Percentiles rank a stretch among this genome's conserved stretches.
phyloP scores from a whole-genome alignment of 495 filamentous ascomycete genomes.

The Penicillium herquei region DNA sequence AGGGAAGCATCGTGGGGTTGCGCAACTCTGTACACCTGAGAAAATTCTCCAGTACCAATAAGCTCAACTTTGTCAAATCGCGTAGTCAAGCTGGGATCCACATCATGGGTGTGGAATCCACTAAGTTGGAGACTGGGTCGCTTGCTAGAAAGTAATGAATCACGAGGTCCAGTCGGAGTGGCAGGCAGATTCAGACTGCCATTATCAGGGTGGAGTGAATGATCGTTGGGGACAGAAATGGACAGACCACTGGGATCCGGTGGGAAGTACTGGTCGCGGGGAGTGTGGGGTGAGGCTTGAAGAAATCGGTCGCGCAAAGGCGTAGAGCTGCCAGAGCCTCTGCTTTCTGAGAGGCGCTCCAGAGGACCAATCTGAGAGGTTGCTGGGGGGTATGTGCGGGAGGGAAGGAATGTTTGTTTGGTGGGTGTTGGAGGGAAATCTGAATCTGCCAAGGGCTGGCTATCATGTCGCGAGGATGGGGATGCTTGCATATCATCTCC shows the following conservation, averaged over 20 bases:
- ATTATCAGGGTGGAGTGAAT: conserved; percentile 39
- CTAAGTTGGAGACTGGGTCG: conserved; percentile 54
- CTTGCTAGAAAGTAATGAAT: conserved; percentile 52
- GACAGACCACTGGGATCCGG: conserved; percentile 82
- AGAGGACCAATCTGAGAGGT: conserved; percentile 41
- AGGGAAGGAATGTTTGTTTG: conserved; percentile 60
- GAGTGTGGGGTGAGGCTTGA: conserved; percentile 71
- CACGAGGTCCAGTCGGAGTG: conserved; percentile 74
- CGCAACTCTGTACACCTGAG: conserved; percentile 80
- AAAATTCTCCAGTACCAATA: conserved; percentile 88
- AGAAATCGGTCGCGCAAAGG: conserved; percentile 42
- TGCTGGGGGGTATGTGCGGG: conserved; percentile 41
- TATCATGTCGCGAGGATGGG: conserved; percentile 55
- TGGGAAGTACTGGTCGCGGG: conserved; percentile 67
- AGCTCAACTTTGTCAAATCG: conserved; percentile 75
- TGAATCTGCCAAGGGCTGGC: conserved; percentile 61
- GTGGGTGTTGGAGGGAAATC: conserved; percentile 92
- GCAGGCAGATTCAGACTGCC: conserved; percentile 60
- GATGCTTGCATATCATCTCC: conserved; percentile 65
- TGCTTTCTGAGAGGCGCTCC: conserved; percentile 37
- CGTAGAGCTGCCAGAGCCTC: conserved; percentile 28
- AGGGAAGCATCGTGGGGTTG: conserved; percentile 42
- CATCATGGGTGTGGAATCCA: conserved; percentile 57
- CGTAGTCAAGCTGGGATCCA: conserved; percentile 65
- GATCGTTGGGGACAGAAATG: conserved; percentile 61